Percentiles rank a stretch among this genome's conserved stretches.
phyloP scores from a whole-genome alignment of 169 alveolate genomes.

The Prorocentrum cordatum region DNA sequence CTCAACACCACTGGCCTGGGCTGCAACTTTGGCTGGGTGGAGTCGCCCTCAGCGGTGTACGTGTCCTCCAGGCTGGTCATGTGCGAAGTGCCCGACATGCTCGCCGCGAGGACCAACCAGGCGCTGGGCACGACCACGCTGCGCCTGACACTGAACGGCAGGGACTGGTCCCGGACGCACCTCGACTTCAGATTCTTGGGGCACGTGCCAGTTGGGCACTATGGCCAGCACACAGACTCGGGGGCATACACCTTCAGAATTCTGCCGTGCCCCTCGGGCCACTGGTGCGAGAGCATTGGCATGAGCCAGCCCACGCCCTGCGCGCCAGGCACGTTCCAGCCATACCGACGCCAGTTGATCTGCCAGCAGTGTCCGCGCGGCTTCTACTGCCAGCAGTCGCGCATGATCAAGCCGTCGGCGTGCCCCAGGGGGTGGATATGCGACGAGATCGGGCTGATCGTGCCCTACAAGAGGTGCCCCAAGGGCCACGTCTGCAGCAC shows the following conservation, averaged over 20 bases:
- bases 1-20: slow-evolving; percentile 15
- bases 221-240: slow-evolving; percentile 26
- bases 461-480: slow-evolving; percentile 68
- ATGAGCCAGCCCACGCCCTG: slow-evolving; percentile 8
- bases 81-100: slow-evolving; percentile 71
- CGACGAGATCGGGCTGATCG: slow-evolving; percentile 69
- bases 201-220: slow-evolving; percentile 19
- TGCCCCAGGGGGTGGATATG: slow-evolving; percentile 72
- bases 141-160: slow-evolving; percentile 69
- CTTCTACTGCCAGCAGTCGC: slow-evolving; percentile 53
- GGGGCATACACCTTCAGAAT: slow-evolving; percentile 32
- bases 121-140: slow-evolving; percentile 26
- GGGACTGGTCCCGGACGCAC: slow-evolving; percentile 33
- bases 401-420: slow-evolving; percentile 36
- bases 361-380: slow-evolving; percentile 70
- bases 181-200: background rate
- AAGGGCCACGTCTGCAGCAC: slow-evolving; percentile 46
- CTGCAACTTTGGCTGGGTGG: slow-evolving; percentile 31
- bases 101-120: slow-evolving; percentile 57
- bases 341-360: slow-evolving; percentile 2
- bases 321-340: background rate
- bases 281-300: slow-evolving; percentile 48
- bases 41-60: slow-evolving; percentile 12
- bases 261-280: slow-evolving; percentile 47
- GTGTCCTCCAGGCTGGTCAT: slow-evolving; percentile 8